These are phyloP conservation scores for Stentor roeselii DNA, from an alignment of 73 alveolate genomes.

Conservation along the genomic window DNA sequence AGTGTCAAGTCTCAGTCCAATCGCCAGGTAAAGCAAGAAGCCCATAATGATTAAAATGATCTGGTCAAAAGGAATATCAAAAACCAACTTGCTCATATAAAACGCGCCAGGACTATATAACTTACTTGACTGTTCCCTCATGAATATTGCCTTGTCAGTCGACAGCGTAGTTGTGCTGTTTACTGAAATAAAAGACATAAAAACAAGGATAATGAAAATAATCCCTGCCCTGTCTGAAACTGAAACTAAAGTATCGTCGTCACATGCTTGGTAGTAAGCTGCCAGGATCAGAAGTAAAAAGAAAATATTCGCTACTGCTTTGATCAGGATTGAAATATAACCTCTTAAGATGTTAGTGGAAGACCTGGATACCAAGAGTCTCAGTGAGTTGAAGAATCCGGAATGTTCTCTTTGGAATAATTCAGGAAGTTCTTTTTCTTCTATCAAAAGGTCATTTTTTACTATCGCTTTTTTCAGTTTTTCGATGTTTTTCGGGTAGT, in stretches of 20 bases:
- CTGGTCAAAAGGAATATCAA: conserved; percentile 9
- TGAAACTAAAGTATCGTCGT: neutral
- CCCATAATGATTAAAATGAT: neutral
- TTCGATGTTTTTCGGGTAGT: neutral
- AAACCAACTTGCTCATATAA: neutral
- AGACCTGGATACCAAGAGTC: neutral
- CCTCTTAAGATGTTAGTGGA: neutral
- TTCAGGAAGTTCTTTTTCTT: conserved; percentile 9
- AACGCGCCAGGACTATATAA: neutral
- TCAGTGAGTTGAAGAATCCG: neutral
- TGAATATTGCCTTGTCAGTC: conserved; percentile 4
- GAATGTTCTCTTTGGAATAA: neutral
- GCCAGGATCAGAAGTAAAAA: conserved; percentile 1
- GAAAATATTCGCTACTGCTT: neutral
- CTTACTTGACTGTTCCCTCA: conserved; percentile 7
- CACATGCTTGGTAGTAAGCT: neutral
- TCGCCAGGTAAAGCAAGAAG: conserved; percentile 4
- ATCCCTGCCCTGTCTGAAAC: conserved; percentile 17
- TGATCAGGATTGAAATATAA: neutral
- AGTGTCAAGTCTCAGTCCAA: neutral
- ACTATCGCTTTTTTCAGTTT: neutral
- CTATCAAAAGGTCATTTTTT: neutral
- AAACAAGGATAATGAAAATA: neutral
- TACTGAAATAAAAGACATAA: conserved; percentile 5
- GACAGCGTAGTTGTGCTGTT: neutral